Conservation (phyloP, 129 eudicot species). For the Gnaphalium uliginosum region DNA sequence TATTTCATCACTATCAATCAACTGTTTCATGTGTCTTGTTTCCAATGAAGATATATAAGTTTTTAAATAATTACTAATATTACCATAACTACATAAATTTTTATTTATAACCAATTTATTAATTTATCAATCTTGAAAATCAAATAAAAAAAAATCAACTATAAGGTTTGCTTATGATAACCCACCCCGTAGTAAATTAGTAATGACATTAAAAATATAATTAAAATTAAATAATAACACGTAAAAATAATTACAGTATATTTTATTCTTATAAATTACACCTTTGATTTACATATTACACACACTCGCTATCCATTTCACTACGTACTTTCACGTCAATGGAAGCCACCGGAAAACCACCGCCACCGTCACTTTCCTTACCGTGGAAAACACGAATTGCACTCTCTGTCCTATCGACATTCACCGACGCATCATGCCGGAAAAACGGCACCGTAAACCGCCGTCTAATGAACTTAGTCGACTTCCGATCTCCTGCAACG, state of each 20-base stretch:
- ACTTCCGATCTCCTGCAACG: neutral
- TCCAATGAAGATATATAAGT: too few relatives aligned
- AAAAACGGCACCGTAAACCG: slow-evolving; percentile 47
- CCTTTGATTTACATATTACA: neutral
- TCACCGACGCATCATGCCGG: slow-evolving; percentile 31
- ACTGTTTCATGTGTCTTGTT: too few relatives aligned
- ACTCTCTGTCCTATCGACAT: neutral
- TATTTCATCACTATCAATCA: too few relatives aligned
- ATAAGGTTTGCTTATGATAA: too few relatives aligned
- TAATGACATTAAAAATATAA: neutral
- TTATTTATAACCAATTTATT: too few relatives aligned
- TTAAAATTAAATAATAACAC: too few relatives aligned
- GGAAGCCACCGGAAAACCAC: slow-evolving; percentile 7
- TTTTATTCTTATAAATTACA: slow-evolving; percentile 10
- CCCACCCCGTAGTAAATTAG: too few relatives aligned
- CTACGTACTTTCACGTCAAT: neutral
- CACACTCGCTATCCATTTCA: neutral
- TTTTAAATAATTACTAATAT: too few relatives aligned
- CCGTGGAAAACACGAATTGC: slow-evolving; percentile 38
- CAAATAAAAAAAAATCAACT: too few relatives aligned
- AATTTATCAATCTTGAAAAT: too few relatives aligned
- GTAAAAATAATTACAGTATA: neutral
- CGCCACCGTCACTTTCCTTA: slow-evolving; percentile 20
- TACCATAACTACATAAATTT: too few relatives aligned
- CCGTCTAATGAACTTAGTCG: slow-evolving; percentile 20